Conservation (phyloP, 805 yeast genomes). For the Starmerella apicola region DNA sequence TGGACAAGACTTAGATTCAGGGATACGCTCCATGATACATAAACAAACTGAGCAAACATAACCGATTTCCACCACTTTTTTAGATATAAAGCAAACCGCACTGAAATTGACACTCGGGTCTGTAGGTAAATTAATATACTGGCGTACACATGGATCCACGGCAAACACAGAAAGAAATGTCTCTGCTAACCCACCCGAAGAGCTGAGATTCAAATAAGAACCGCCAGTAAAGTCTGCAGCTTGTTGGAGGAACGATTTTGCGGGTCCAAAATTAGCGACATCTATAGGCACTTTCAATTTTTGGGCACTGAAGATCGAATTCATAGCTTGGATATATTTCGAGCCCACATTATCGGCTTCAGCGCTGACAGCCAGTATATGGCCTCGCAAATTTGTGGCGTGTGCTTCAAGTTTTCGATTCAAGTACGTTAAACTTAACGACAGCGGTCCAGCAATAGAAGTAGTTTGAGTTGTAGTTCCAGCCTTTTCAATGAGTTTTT, state of each 20-base stretch:
- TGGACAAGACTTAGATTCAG: constrained; percentile 61
- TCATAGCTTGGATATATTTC: constrained; percentile 88
- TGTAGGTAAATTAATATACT: constrained; percentile 68
- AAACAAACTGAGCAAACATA: constrained; percentile 91
- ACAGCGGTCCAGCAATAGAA: constrained; percentile 55
- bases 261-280: constrained; percentile 64
- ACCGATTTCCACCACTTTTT: constrained; percentile 84
- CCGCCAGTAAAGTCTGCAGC: constrained; percentile 94
- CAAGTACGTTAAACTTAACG: constrained; percentile 68
- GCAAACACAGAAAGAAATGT: constrained; percentile 70
- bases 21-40: constrained; percentile 43
- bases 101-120: constrained; percentile 80
- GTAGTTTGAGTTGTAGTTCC: constrained; percentile 47
- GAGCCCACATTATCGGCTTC: constrained; percentile 57
- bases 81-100: constrained; percentile 86
- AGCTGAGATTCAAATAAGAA: constrained; percentile 60
- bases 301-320: constrained; percentile 89
- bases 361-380: constrained; percentile 50
- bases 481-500: constrained; percentile 33
- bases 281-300: constrained; percentile 76
- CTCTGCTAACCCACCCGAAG: constrained; percentile 58
- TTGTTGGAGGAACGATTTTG: constrained; percentile 81
- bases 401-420: constrained; percentile 38
- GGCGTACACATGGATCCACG: constrained; percentile 71
- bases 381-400: constrained; percentile 46